Percentiles rank a stretch among this genome's conserved stretches.
These are phyloP conservation scores for Mycosphaerella sp. DNA, from an alignment of 2,329 filamentous ascomycete species.

Conservation along the genomic window DNA sequence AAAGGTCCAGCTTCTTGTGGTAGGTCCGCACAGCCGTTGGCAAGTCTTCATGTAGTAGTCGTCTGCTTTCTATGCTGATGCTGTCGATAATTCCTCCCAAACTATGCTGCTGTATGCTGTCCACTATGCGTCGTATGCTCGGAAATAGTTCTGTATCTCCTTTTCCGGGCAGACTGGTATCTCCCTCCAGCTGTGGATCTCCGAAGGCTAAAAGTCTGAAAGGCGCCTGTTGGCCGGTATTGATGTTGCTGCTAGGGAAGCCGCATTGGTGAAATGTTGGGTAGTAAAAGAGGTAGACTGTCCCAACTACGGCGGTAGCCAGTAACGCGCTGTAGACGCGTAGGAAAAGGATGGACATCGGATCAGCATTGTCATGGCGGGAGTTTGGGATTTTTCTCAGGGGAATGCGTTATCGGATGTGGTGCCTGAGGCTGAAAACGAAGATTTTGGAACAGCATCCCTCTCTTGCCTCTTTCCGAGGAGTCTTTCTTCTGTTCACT, in stretches of 20 bases:
- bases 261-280: slow-evolving; percentile 73
- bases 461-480: no score
- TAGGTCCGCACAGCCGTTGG: slow-evolving; percentile 59
- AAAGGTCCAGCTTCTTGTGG: slow-evolving; percentile 77
- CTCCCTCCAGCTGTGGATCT: slow-evolving; percentile 90
- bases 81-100: slow-evolving; percentile 7
- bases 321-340: slow-evolving; percentile 47
- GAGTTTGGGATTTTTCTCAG: neutral
- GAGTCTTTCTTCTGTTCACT: no score
- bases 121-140: slow-evolving; percentile 31
- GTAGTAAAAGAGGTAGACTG: slow-evolving; percentile 80
- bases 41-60: slow-evolving; percentile 51
- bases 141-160: slow-evolving; percentile 40
- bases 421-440: no score
- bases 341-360: slow-evolving; percentile 40
- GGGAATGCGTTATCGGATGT: no score
- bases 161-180: slow-evolving; percentile 65
- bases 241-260: slow-evolving; percentile 53
- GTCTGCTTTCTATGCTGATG: slow-evolving; percentile 18
- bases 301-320: slow-evolving; percentile 63
- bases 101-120: slow-evolving; percentile 10
- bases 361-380: neutral
- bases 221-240: slow-evolving; percentile 49
- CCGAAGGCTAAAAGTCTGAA: slow-evolving; percentile 84
- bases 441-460: no score